Conservation (phyloP, 2,329 filamentous ascomycete species). For the Xylariales sp. region DNA sequence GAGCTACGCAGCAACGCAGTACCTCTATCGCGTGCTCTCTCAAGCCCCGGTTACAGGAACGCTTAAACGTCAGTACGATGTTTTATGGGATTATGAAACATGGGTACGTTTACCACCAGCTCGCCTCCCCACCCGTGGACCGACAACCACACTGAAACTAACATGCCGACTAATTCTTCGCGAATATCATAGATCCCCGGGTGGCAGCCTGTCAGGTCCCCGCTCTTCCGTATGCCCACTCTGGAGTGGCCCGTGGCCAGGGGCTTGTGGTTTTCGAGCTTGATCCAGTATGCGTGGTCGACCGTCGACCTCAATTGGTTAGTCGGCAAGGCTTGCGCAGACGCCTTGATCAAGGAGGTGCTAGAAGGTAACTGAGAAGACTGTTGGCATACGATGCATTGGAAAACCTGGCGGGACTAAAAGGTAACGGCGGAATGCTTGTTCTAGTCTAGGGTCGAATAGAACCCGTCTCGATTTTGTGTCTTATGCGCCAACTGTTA, state of each 20-base stretch:
- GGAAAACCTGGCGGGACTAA: no score
- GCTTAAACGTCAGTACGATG: constrained; percentile 6
- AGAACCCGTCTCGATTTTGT: no score
- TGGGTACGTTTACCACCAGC: constrained; percentile 8
- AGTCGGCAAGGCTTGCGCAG: neutral
- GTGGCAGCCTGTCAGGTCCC: neutral
- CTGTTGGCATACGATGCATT: neutral
- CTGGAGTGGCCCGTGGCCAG: neutral
- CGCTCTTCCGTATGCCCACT: neutral
- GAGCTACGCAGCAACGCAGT: neutral
- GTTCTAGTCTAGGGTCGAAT: no score
- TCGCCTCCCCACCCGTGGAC: no score
- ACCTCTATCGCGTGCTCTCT: constrained; percentile 34
- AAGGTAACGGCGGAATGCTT: no score
- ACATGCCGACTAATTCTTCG: neutral
- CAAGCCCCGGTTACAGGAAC: constrained; percentile 9
- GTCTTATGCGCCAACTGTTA: no score
- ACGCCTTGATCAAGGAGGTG: constrained; percentile 1
- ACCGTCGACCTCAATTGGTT: constrained; percentile 15
- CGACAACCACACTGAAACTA: no score
- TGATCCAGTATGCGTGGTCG: constrained; percentile 10
- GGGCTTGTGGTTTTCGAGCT: constrained; percentile 1
- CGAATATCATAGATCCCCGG: neutral
- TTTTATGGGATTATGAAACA: constrained; percentile 29
- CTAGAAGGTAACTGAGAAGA: neutral